phyloP scores from a whole-genome alignment of 768 basidiomycete genomes.

The Grammothele lineata region DNA sequence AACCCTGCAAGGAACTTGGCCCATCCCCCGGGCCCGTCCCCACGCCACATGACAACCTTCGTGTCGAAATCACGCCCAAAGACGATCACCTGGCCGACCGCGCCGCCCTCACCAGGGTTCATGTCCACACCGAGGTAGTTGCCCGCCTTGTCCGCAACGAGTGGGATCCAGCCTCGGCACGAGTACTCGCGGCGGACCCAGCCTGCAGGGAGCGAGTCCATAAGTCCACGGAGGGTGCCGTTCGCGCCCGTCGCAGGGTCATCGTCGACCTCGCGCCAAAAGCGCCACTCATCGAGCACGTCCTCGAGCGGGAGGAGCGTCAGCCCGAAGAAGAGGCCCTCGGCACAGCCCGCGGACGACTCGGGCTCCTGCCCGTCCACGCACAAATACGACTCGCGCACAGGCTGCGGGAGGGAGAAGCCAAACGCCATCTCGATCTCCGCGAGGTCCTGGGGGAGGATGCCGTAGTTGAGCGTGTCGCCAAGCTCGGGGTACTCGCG shows the following conservation, averaged over 20 bases:
- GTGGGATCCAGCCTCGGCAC: constrained; percentile 93
- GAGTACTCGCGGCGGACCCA: constrained; percentile 92
- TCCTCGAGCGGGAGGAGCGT: constrained; percentile 90
- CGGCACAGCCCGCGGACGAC: constrained; percentile 79
- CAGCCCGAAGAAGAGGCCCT: constrained; percentile 94
- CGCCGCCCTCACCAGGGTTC: constrained; percentile 74
- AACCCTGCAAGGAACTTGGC: constrained; percentile 90
- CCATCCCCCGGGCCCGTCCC: constrained; percentile 91
- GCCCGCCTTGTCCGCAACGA: constrained; percentile 88
- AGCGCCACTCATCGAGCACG: constrained; percentile 91
- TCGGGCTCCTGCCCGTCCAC: constrained; percentile 95
- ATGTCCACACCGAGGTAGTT: constrained; percentile 97
- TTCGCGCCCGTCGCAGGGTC: constrained; percentile 87
- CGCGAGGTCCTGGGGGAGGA: constrained; percentile 73
- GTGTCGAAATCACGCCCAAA: constrained; percentile 99
- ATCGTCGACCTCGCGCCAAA: constrained; percentile 92
- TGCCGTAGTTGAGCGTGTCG: constrained; percentile 93
- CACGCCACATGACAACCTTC: constrained; percentile 91
- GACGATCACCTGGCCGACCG: constrained; percentile 89
- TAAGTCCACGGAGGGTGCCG: constrained; percentile 58
- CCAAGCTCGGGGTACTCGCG: constrained; percentile 91
- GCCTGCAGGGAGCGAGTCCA: constrained; percentile 85
- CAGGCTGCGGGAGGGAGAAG: constrained; percentile 72
- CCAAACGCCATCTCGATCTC: constrained; percentile 84
- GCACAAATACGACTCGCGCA: constrained; percentile 86